Evolutionary conservation across 257 asterid genomes (phyloP), one percentile per base, ranked within the genome.

Genomic region (Salvia splendens): DNA sequence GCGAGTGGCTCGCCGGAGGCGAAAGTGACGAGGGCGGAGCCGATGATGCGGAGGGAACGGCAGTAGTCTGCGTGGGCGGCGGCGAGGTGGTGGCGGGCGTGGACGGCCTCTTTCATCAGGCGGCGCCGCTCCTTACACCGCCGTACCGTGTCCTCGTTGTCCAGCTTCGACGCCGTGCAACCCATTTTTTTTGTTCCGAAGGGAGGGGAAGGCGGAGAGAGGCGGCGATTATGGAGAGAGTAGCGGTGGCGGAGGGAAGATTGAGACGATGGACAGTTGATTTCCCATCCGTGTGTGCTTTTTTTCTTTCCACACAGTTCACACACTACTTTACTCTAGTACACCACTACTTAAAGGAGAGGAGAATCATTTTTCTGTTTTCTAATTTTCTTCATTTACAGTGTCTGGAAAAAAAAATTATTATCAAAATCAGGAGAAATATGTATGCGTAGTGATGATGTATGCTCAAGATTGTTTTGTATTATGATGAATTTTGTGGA

Each of bases 121-220:
- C 93, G 91, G 78, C 97, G 95, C n/a, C 99, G 96, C 45, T 91
- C 97, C 88, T 94, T 94, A 82, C 99, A 94, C 50, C 97, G 95
- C 55, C 95, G 91, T 55, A 94, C 99, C 0, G 96, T 91, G 72
- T 94, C 99, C 84, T 94, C 99, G 77, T 94, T 94, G 52, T 88
- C 95, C 57, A 94, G 91, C 89, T 94, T 94, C 47, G 99, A 94
- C 52, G 90, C 88, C 61, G 96, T 20, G 84, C 99, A 94, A 6
- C 99, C 99, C 99, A 94, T 94, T 52, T 45, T 1, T 40, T 7
- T 40, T 2, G 8, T 14, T 1, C 58, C 38, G 12, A 35, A 5
- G 46, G 41, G 8, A 42, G 17, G 36, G 61, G 14, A 24, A 43
- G 70, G 66, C 73, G 68, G 70, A 62, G 55, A 6, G 70, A 2